Evolutionary conservation across 805 yeast genomes (phyloP), one percentile per base, ranked within the genome.

Genomic region (Myxozyma nipponensis): DNA sequence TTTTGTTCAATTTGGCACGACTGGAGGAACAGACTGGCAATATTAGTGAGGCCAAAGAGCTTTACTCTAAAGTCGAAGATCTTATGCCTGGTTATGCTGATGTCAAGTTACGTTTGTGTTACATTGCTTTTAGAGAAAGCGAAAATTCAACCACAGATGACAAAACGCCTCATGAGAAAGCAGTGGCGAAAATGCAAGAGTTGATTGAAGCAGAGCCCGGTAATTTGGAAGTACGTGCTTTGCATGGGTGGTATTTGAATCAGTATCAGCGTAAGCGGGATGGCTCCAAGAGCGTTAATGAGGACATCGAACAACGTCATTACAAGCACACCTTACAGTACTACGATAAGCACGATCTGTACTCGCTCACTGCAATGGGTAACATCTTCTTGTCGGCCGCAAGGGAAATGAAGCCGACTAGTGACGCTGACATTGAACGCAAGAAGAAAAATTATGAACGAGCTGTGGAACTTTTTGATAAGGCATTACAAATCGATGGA

Each of bases 381-480:
- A 93, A 91, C 64, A 76, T 91, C 44, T 93, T 91, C 66, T 78
- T 87, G 60, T 42, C 61, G 3, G 81, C 87, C 69, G 97, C 96
- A 0, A 77, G 91, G 60, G 96, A 88, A 50, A 69, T 76, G 49
- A 82, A 84, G 59, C 70, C 69, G 34, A 63, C 73, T 13, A 67
- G 65, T 36, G 75, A 74, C 7, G 69, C 69, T 34, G 82, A 80
- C 22, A 65, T 69, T 23, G 80, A 80, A 25, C 85, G 81, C 66
- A 77, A 77, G 55, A 80, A 81, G 58, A 85, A 83, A 57, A 84
- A 88, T 48, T 91, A 84, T 65, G 73, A 83, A 40, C 81, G 95
- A 67, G 96, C 96, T n/a, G 84, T 90, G 13, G 97, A 91, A 69
- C 73, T 93, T 52, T 91, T 81, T 66, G 86, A 88, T 62, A 93